phyloP scores from a whole-genome alignment of 768 basidiomycete genomes.

The Tephrocybe sp. region DNA sequence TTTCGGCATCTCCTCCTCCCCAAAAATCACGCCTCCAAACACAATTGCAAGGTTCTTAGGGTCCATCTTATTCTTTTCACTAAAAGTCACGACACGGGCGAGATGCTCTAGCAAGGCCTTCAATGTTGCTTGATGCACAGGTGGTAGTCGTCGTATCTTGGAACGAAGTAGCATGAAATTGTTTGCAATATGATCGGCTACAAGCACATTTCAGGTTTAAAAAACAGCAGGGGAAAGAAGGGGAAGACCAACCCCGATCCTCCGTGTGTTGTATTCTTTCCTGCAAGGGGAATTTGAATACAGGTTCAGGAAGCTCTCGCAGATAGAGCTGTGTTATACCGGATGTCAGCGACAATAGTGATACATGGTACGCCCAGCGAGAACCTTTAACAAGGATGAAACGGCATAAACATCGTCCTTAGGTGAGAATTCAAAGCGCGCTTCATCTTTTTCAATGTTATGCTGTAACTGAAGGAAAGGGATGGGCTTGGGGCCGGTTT shows the following conservation, averaged over 20 bases:
- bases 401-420: constrained; percentile 83
- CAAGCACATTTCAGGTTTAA: background rate
- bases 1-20: constrained; percentile 86
- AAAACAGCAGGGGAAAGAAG: background rate
- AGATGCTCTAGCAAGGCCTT: constrained; percentile 83
- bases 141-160: constrained; percentile 80
- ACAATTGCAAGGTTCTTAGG: constrained; percentile 89
- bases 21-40: constrained; percentile 86
- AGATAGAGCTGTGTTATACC: constrained; percentile 63
- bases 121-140: constrained; percentile 83
- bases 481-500: background rate
- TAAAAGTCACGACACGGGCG: constrained; percentile 59
- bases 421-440: constrained; percentile 61
- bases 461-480: constrained; percentile 62
- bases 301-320: constrained; percentile 84
- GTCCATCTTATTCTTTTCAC: constrained; percentile 90
- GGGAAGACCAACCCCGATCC: constrained; percentile 52
- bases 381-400: constrained; percentile 80
- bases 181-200: constrained; percentile 70
- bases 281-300: constrained; percentile 76
- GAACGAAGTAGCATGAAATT: constrained; percentile 78
- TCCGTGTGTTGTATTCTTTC: constrained; percentile 83
- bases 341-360: background rate
- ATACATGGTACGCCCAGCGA: constrained; percentile 12
- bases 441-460: constrained; percentile 83